A percentile compares a stretch with the other conserved stretches of the same genome.
phyloP scores from a whole-genome alignment of 2,329 filamentous ascomycete species.

The Coniochaeta sp. region DNA sequence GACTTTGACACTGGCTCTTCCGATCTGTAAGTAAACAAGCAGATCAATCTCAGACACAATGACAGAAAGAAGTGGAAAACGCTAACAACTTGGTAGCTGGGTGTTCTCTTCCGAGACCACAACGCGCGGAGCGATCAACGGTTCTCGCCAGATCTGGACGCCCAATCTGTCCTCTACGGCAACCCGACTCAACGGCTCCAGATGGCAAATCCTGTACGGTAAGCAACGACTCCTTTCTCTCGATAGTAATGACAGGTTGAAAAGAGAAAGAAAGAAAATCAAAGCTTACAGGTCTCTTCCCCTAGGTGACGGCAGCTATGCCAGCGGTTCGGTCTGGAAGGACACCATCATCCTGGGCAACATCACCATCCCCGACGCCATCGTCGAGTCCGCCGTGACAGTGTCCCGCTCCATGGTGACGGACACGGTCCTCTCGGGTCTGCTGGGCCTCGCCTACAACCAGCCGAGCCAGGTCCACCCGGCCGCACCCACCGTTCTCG shows the following conservation, averaged over 20 bases:
- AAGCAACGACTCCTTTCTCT: constrained; percentile 8
- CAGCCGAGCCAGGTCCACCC: constrained; percentile 36
- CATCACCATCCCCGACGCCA: constrained; percentile 34
- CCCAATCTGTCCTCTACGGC: constrained; percentile 38
- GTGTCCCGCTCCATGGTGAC: constrained; percentile 31
- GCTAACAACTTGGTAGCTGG: constrained; percentile 32
- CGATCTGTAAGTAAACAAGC: constrained; percentile 51
- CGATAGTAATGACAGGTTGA: neutral
- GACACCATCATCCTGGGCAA: constrained; percentile 41
- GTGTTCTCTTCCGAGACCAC: constrained; percentile 42
- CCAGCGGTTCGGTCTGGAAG: constrained; percentile 40
- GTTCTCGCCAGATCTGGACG: constrained; percentile 35
- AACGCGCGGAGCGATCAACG: constrained; percentile 29
- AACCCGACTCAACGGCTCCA: constrained; percentile 28
- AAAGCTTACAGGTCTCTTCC: neutral
- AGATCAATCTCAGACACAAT: neutral
- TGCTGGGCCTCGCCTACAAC: constrained; percentile 44
- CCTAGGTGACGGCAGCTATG: constrained; percentile 35
- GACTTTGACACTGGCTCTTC: constrained; percentile 64
- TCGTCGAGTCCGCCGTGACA: constrained; percentile 39
- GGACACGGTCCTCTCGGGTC: constrained; percentile 38
- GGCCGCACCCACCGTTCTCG: constrained; percentile 34
- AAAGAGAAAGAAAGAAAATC: constrained; percentile 5
- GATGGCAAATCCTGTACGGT: constrained; percentile 43
- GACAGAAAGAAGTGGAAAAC: neutral